phyloP scores from a whole-genome alignment of 2,329 filamentous ascomycete species.

The Alternaria ventricosa region DNA sequence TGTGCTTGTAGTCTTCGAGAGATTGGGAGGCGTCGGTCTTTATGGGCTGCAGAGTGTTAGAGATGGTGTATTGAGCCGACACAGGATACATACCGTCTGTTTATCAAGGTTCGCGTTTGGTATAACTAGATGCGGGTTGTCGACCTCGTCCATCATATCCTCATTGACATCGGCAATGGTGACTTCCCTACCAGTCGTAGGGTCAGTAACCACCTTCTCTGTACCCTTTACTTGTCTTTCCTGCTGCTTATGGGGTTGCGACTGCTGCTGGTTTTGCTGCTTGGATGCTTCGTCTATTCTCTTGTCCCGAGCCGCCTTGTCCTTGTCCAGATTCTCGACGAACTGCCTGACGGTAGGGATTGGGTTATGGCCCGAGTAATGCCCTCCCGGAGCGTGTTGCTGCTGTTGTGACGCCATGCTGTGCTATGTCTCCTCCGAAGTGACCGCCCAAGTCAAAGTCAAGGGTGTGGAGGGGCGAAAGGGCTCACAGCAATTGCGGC shows the following conservation, averaged over 20 bases:
- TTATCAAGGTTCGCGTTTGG: constrained; percentile 89
- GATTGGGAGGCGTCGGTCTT: constrained; percentile 75
- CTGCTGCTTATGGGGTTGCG: constrained; percentile 49
- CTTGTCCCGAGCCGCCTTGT: constrained; percentile 78
- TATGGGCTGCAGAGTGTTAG: constrained; percentile 56
- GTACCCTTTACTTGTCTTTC: constrained; percentile 56
- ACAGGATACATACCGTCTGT: constrained; percentile 59
- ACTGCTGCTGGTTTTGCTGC: constrained; percentile 40
- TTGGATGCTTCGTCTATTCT: constrained; percentile 64
- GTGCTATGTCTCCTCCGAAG: constrained; percentile 11
- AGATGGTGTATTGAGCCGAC: not conserved
- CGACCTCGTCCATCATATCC: constrained; percentile 71
- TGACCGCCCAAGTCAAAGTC: constrained; percentile 2
- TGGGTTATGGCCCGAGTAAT: constrained; percentile 83
- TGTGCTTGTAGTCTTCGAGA: constrained; percentile 79
- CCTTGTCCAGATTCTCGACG: constrained; percentile 75
- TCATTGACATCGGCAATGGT: constrained; percentile 82
- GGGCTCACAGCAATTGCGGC: constrained; percentile 18
- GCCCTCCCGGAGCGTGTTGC: constrained; percentile 62
- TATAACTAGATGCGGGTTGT: constrained; percentile 77
- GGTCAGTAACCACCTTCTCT: constrained; percentile 76
- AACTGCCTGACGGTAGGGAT: constrained; percentile 90
- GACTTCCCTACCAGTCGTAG: constrained; percentile 84
- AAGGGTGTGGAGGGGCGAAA: constrained; percentile 3
- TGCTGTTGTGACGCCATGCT: constrained; percentile 57